These are phyloP conservation scores for Monosporascus sp. DNA, from an alignment of 2,329 filamentous ascomycete species.

Conservation along the genomic window DNA sequence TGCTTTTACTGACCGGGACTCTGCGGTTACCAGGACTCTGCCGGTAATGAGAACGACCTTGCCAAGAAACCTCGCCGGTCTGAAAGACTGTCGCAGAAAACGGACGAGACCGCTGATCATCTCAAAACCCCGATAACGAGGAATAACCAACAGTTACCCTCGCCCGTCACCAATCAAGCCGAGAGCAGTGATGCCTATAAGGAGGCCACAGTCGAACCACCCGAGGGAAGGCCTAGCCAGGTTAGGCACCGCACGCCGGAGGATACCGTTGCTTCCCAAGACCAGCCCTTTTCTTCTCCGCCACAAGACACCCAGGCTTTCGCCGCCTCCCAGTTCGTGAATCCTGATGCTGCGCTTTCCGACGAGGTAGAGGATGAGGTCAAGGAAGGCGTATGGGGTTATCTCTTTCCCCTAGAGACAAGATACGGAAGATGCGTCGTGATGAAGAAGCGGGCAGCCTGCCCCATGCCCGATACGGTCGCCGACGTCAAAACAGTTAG, in stretches of 20 bases:
- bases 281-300: conserved; percentile 49
- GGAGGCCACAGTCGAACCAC: conserved; percentile 67
- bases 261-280: conserved; percentile 38
- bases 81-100: conserved; percentile 58
- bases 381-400: conserved; percentile 89
- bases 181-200: conserved; percentile 55
- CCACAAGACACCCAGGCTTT: conserved; percentile 60
- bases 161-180: conserved; percentile 64
- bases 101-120: conserved; percentile 29
- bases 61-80: conserved; percentile 82
- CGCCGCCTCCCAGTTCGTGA: conserved; percentile 65
- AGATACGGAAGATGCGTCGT: conserved; percentile 65
- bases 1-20: conserved; percentile 20
- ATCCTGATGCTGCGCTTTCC: conserved; percentile 64
- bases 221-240: conserved; percentile 53
- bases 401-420: conserved; percentile 75
- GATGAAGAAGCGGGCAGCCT: conserved; percentile 67
- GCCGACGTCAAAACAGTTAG: conserved; percentile 33
- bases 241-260: conserved; percentile 46
- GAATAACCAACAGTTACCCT: conserved; percentile 67
- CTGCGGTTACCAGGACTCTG: conserved; percentile 53
- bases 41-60: conserved; percentile 55
- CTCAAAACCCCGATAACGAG: conserved; percentile 54
- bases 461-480: conserved; percentile 52
- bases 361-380: conserved; percentile 83